Evolutionary conservation across 2,329 filamentous ascomycete genomes (phyloP).

Genomic region (Venturia oleaginea): DNA sequence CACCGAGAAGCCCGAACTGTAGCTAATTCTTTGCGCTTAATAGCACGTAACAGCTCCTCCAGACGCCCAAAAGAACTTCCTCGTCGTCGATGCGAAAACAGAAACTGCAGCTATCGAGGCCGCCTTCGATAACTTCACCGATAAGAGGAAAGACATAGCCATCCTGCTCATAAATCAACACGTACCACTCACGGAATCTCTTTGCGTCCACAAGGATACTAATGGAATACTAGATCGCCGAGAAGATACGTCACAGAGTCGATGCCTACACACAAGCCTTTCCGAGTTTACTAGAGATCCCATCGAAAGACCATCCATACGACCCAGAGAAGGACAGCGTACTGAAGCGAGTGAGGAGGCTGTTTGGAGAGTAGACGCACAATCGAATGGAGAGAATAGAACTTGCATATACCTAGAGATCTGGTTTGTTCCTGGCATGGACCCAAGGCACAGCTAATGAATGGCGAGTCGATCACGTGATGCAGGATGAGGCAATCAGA

Average conservation of each 20-base stretch:
- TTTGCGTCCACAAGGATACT: background rate
- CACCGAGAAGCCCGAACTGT: background rate
- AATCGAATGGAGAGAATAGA: background rate
- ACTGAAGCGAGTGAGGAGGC: conserved; percentile 69
- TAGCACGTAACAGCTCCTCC: conserved; percentile 87
- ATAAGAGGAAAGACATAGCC: conserved; percentile 88
- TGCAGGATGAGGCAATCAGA: no score
- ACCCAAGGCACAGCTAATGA: background rate
- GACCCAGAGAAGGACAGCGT: conserved; percentile 99
- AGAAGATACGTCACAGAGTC: conserved; percentile 82
- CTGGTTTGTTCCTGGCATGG: background rate
- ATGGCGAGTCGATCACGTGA: background rate
- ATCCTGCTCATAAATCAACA: conserved; percentile 98
- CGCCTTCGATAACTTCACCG: conserved; percentile 82
- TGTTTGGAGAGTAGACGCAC: conserved; percentile 50
- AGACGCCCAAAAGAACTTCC: conserved; percentile 92
- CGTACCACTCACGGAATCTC: conserved; percentile 42
- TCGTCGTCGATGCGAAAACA: conserved; percentile 91
- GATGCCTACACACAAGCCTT: conserved; percentile 92
- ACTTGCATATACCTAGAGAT: background rate
- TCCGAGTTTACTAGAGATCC: conserved; percentile 92
- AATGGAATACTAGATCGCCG: conserved; percentile 60
- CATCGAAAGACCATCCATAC: conserved; percentile 97
- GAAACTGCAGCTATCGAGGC: conserved; percentile 80
- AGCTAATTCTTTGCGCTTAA: background rate